These are phyloP conservation scores for Colletotrichum ledebouriae DNA, from an alignment of 2,329 filamentous ascomycete genomes.

Conservation along the genomic window DNA sequence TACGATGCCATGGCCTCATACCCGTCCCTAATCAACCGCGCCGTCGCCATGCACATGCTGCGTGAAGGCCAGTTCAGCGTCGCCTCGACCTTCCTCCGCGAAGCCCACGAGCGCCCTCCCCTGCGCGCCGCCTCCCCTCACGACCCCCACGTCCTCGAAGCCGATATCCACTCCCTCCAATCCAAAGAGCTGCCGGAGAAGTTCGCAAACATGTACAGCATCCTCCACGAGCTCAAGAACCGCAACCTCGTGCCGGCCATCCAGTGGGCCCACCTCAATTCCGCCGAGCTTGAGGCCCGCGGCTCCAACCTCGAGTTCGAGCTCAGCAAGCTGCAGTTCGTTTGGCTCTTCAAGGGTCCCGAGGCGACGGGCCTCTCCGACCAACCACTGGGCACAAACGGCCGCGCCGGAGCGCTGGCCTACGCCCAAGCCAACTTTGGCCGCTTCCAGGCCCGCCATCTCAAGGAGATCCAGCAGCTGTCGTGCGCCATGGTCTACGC, in stretches of 20 bases:
- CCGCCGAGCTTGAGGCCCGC: constrained; percentile 77
- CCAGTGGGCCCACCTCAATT: constrained; percentile 83
- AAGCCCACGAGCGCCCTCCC: constrained; percentile 65
- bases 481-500: constrained; percentile 84
- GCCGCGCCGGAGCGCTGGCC: constrained; percentile 74
- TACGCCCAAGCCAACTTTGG: constrained; percentile 84
- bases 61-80: constrained; percentile 94
- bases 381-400: constrained; percentile 60
- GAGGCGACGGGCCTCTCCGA: constrained; percentile 67
- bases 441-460: constrained; percentile 80
- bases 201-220: constrained; percentile 92
- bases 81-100: constrained; percentile 85
- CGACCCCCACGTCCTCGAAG: constrained; percentile 33
- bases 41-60: constrained; percentile 92
- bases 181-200: constrained; percentile 80
- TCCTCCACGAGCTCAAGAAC: constrained; percentile 81
- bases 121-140: constrained; percentile 39
- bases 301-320: constrained; percentile 97
- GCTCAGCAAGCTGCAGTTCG: constrained; percentile 87
- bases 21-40: constrained; percentile 85
- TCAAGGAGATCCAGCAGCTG: constrained; percentile 84
- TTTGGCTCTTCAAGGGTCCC: constrained; percentile 84
- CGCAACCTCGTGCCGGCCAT: constrained; percentile 87
- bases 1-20: constrained; percentile 85
- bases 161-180: constrained; percentile 70